Evolutionary conservation across 129 eudicot genomes (phyloP), one percentile per base, ranked within the genome.

Genomic region (Cynara cardunculus): DNA sequence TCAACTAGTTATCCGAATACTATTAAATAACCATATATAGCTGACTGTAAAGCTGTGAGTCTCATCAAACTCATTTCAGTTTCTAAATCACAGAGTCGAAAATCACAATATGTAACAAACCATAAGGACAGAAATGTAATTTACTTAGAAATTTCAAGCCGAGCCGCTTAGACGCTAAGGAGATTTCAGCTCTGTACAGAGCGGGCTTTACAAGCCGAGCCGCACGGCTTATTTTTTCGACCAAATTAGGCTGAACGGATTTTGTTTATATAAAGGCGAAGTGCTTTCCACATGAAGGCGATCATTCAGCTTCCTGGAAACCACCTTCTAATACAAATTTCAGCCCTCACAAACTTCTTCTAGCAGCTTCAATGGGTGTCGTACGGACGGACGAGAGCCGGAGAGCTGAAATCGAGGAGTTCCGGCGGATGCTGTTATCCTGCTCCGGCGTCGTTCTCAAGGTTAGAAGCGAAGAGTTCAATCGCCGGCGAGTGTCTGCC

Each of bases 361-460:
- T n/a, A 71, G 46, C 59, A 32, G 56, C 59, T 35, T 31, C 71
- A 73, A 92, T 92, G 97, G 97, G 97, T 22, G 83, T 92, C 24
- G 85, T 88, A 14, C 85, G 89, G 30, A 78, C 87, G 26, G 86
- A 90, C 53, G 91, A 86, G 28, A 80, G 82, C 74, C 86, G 82
- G 30, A 79, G 83, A 67, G 81, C 84, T 49, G 96, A 90, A 71
- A 88, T 92, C 72, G 91, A 92, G 18, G 89, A 90, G 75, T 90
- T 90, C 86, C 91, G 93, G n/a, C 89, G 81, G 80, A 86, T 88
- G 91, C 78, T 92, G 61, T 72, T 87, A 6, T 87, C 96, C 8
- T 87, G 88, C 81, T 90, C 97, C 66, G 92, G 85, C 30, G 75
- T 78, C 81, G 73, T 67, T 71, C 72, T 81, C 46, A 78, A 81